phyloP scores from a whole-genome alignment of 305 asterid genomes.

The Fraxinus sp. region DNA sequence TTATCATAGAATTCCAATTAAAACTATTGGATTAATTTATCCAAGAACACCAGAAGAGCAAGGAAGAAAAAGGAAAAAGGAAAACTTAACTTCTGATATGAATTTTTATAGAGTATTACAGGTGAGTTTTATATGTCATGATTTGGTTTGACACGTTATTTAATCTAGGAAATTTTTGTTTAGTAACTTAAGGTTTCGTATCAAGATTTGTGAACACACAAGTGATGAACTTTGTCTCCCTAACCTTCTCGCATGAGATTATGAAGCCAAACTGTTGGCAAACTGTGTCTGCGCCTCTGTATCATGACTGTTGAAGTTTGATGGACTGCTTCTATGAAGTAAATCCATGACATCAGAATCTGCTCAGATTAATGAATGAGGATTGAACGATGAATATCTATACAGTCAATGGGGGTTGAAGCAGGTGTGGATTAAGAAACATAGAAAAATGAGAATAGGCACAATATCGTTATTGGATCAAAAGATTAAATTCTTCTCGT shows the following conservation, averaged over 20 bases:
- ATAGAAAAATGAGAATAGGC: not conserved
- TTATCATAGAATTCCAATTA: not conserved
- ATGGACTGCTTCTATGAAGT: not conserved
- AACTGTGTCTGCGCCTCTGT: not conserved
- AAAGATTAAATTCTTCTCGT: not conserved
- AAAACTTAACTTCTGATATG: not conserved
- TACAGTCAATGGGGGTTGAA: not conserved
- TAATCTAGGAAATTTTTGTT: not conserved
- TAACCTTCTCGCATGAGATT: not conserved
- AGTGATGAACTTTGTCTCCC: not conserved
- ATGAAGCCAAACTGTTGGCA: not conserved
- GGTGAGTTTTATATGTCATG: not conserved
- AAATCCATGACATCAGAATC: not conserved
- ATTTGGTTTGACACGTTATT: not conserved
- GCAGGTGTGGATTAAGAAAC: not conserved
- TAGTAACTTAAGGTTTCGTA: not conserved
- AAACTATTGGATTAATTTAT: not conserved
- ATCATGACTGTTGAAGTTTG: not conserved
- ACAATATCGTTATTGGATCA: not conserved
- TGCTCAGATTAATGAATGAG: not conserved
- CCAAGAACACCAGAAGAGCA: not conserved
- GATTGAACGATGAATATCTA: not conserved
- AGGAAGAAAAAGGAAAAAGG: not conserved
- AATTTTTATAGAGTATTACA: not conserved
- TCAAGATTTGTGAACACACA: not conserved